Evolutionary conservation across 2,329 filamentous ascomycete species (phyloP).

Genomic region (Cadophora sp.): DNA sequence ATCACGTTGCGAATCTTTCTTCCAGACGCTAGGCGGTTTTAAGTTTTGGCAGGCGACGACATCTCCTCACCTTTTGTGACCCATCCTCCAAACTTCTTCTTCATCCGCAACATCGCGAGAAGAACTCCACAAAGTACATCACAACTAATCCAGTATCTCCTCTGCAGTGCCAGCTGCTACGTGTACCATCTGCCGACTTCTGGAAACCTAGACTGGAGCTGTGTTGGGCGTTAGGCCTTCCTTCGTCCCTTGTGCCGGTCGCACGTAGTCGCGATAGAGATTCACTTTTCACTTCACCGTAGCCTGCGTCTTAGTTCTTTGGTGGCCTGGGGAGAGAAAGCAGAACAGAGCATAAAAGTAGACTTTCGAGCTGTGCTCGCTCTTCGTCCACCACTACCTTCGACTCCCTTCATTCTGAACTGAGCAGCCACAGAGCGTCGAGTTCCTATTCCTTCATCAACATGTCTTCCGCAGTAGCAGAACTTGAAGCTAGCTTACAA

Average conservation of each 20-base stretch:
- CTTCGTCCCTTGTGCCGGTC: conserved; percentile 27
- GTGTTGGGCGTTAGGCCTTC: conserved; percentile 13
- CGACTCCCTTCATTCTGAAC: conserved; percentile 27
- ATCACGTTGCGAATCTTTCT: not conserved
- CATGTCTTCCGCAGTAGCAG: conserved; percentile 86
- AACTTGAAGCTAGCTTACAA: conserved; percentile 88
- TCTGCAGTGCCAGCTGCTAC: conserved; percentile 26
- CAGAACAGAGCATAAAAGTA: conserved; percentile 35
- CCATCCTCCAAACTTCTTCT: conserved; percentile 10
- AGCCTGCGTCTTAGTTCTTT: conserved; percentile 34
- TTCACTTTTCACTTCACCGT: conserved; percentile 35
- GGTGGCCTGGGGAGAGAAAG: conserved; percentile 23
- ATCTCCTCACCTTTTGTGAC: conserved; percentile 1
- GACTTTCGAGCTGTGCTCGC: conserved; percentile 27
- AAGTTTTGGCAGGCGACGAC: not conserved
- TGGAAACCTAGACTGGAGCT: conserved; percentile 23
- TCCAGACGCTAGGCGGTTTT: not conserved
- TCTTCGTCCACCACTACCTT: conserved; percentile 23
- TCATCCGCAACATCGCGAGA: conserved; percentile 20
- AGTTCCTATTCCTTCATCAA: conserved; percentile 39
- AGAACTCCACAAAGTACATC: conserved; percentile 14
- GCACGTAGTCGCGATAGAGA: conserved; percentile 38
- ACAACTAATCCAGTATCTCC: conserved; percentile 29
- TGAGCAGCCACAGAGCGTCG: conserved; percentile 24
- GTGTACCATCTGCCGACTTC: conserved; percentile 19